Evolutionary conservation across 257 asterid species (phyloP), one percentile per base, ranked within the genome.

Genomic region (Echites panduratus): DNA sequence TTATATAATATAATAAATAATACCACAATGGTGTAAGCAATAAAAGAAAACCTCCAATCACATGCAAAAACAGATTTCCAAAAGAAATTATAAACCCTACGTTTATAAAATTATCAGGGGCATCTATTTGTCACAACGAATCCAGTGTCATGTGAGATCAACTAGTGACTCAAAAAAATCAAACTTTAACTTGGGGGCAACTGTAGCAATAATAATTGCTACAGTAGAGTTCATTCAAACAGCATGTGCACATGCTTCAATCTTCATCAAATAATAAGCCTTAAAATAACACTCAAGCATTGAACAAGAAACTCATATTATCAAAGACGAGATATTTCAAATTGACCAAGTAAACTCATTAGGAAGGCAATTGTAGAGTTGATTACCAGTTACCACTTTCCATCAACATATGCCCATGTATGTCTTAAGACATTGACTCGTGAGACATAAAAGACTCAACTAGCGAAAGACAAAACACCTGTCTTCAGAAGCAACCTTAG

Each of bases 201-300:
- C 62, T 32, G 6, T 20, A 29, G 56, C 27, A 68, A 26, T 9
- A 26, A 29, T 35, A 67, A 9, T 47, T 29, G 57, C 12, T 9
- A 52, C 29, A 53, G 9, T 52, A 12, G 7, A 8, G 52, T 52
- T 44, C 69, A 29, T 7, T 72, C n/a, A 29, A 17, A 52, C 61
- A 45, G 14, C 43, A 24, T 29, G 27, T 48, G 52, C 27, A 35
- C 22, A 43, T 61, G 26, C 29, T 45, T 27, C n/a, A n/a, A n/a
- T n/a, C n/a, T n/a, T n/a, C 29, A 41, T 41, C 67, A 57, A 43
- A 32, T 35, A 41, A 52, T 67, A 67, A 68, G 61, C 48, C 47
- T 27, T 9, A 29, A 69, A 68, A 19, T 9, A 62, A 32, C 24
- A 9, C 2, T 12, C 6, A 6, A 32, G 5, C 40, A 2, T 10